Evolutionary conservation across 1,284 basidiomycete genomes (phyloP), one percentile per base, ranked within the genome.

Genomic region (Cutaneotrichosporon dermatis): DNA sequence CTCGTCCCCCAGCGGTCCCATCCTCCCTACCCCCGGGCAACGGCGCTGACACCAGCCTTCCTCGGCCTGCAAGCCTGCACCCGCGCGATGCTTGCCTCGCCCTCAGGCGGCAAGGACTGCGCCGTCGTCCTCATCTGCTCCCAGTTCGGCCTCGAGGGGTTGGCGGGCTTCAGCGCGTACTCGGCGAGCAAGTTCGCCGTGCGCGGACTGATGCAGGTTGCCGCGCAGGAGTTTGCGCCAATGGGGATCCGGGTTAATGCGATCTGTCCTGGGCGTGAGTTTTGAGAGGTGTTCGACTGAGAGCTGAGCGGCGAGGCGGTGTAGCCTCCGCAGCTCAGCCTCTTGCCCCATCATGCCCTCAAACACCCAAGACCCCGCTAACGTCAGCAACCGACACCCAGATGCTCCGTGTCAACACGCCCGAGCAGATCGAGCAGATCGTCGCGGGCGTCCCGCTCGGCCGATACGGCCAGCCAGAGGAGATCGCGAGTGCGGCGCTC

Each of bases 101-200:
- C 64, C 1, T 16, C 53, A 0, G 52, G 62, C 5, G 66, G 66
- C 2, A 58, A 64, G 42, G 69, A 60, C 8, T 64, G 66, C 41
- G 61, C 65, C 25, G 57, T 71, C 44, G 53, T 71, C 12, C 49
- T 72, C 36, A 63, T 66, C 44, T 51, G 49, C 34, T 70, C 68
- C 3, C 65, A 71, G 15, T 57, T 71, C 13, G 70, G 69, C 2
- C 60, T 72, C 0, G 54, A 63, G 39, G 69, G 69, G 57, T 15
- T 51, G 16, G 49, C 67, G 6, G 57, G 57, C 2, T 55, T 63
- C 5, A 54, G 62, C 7, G 62, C 69, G 0, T 72, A 72, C 53
- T 33, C 60, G 1, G 61, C 68, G 1, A 66, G 66, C 25, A 72
- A 71, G 50, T 71, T 70, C n/a, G 70, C 69, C 7, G 55, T 72